A percentile compares a stretch with the other conserved stretches of the same genome.
These are phyloP conservation scores for Penstemon eatonii DNA, from an alignment of 257 asterid species.

Conservation along the genomic window DNA sequence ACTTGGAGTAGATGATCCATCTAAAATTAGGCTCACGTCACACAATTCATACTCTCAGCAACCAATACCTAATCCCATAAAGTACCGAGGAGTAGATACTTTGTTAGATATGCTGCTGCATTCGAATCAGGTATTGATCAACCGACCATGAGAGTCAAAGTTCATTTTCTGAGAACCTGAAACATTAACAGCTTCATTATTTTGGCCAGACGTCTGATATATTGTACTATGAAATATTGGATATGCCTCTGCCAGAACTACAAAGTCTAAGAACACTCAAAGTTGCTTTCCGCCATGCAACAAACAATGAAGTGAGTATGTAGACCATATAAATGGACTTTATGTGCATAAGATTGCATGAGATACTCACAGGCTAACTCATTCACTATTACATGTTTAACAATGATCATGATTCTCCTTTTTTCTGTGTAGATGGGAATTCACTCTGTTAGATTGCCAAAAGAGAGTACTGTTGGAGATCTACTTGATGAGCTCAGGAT, in stretches of 20 bases:
- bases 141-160: neutral
- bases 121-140: slow-evolving; percentile 34
- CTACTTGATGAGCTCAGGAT: slow-evolving; percentile 39
- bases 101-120: slow-evolving; percentile 43
- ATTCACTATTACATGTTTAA: slow-evolving; percentile 4
- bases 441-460: slow-evolving; percentile 37
- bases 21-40: slow-evolving; percentile 50
- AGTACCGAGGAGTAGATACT: slow-evolving; percentile 43
- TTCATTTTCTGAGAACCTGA: slow-evolving; percentile 12
- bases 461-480: slow-evolving; percentile 43
- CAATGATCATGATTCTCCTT: neutral
- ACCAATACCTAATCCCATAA: slow-evolving; percentile 42
- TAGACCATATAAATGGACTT: neutral
- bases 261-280: slow-evolving; percentile 43
- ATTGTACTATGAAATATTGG: slow-evolving; percentile 46
- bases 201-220: slow-evolving; percentile 37
- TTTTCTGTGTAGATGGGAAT: slow-evolving; percentile 16
- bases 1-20: slow-evolving; percentile 43
- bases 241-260: slow-evolving; percentile 44
- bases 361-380: neutral
- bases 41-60: slow-evolving; percentile 44
- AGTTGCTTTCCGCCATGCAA: slow-evolving; percentile 40
- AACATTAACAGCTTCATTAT: slow-evolving; percentile 5
- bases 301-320: slow-evolving; percentile 37
- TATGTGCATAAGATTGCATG: neutral